phyloP scores from a whole-genome alignment of 768 basidiomycete species.

The Krasilnikovozyma curviuscula region DNA sequence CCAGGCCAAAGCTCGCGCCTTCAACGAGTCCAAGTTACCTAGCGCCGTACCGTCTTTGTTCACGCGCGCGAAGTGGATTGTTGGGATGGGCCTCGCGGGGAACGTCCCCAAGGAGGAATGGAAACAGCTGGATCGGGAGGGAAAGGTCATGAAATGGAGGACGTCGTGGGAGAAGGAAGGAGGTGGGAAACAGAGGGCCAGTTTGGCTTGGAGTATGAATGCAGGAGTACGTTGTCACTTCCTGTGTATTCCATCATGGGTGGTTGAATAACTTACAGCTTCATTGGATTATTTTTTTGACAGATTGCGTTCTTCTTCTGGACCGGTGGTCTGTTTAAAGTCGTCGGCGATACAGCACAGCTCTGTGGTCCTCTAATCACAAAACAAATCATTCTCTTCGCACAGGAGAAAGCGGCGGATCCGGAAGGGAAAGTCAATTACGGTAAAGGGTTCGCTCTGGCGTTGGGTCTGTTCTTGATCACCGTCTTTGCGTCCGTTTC shows the following conservation, averaged over 20 bases:
- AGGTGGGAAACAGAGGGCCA: conserved; percentile 34
- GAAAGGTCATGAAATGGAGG: too few relatives aligned
- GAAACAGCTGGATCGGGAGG: too few relatives aligned
- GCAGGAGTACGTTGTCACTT: too few relatives aligned
- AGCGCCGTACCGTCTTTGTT: neutral
- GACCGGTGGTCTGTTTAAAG: conserved; percentile 20
- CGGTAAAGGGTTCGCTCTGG: conserved; percentile 23
- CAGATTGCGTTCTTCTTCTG: conserved; percentile 2
- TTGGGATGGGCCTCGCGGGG: neutral
- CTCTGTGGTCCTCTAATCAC: conserved; percentile 20
- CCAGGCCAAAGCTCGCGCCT: neutral
- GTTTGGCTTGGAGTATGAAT: conserved; percentile 27
- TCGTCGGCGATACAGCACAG: conserved; percentile 20
- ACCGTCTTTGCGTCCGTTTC: conserved; percentile 20
- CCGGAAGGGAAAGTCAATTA: neutral
- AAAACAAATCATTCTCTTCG: conserved; percentile 28
- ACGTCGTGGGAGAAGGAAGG: conserved; percentile 28
- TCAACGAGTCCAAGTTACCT: conserved; percentile 3
- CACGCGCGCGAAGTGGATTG: neutral
- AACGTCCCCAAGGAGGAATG: neutral
- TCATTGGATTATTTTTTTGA: too few relatives aligned
- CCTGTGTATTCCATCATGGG: too few relatives aligned
- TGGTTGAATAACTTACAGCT: too few relatives aligned
- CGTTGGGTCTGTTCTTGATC: conserved; percentile 21
- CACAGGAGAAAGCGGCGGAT: conserved; percentile 12